phyloP scores from a whole-genome alignment of 305 asterid genomes.

The Fraxinus angustifolia region DNA sequence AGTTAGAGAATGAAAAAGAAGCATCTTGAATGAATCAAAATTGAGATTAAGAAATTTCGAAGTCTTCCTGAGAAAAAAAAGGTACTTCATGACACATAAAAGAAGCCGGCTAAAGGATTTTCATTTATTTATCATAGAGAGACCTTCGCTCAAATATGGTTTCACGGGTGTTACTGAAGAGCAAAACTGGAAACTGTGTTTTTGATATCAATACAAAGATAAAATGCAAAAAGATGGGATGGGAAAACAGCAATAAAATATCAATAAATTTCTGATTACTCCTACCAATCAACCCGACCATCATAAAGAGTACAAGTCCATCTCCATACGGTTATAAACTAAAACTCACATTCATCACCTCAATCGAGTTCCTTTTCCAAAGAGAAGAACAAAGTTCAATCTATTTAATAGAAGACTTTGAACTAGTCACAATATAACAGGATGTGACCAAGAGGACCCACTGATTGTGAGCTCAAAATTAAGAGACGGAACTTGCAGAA shows the following conservation, averaged over 20 bases:
- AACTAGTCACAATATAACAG: not conserved
- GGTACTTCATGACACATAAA: not conserved
- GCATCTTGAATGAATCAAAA: not conserved
- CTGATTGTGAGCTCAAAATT: not conserved
- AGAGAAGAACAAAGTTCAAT: not conserved
- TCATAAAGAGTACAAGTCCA: not conserved
- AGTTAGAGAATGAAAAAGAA: constrained; percentile 8
- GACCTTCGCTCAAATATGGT: not conserved
- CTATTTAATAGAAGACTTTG: not conserved
- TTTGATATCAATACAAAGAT: not conserved
- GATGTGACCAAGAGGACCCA: not conserved
- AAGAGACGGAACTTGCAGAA: not conserved
- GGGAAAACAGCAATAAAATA: not conserved
- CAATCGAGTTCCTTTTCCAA: not conserved
- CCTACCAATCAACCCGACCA: not conserved
- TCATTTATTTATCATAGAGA: not conserved
- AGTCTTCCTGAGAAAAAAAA: not conserved
- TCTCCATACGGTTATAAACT: not conserved
- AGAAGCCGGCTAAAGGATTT: not conserved
- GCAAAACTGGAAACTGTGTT: not conserved
- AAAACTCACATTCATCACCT: not conserved
- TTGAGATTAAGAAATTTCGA: not conserved
- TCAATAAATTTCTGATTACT: not conserved
- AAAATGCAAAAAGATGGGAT: not conserved
- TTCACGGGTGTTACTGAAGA: not conserved